Evolutionary conservation across 2,329 filamentous ascomycete species (phyloP).

Genomic region (Knufia fluminis): DNA sequence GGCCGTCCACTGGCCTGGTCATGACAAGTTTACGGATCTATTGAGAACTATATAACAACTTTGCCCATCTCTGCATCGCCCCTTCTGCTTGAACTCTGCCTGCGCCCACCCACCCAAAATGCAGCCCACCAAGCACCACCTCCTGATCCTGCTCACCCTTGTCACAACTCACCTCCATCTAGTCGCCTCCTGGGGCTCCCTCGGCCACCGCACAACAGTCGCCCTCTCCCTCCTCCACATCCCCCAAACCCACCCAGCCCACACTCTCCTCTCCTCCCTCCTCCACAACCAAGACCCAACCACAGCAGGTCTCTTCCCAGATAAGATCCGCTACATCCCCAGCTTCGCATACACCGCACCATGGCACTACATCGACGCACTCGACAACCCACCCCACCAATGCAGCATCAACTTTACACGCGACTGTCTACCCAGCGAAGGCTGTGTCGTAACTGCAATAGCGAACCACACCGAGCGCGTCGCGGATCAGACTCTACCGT

Average conservation of each 20-base stretch:
- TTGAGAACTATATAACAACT: too few species aligned
- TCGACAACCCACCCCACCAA: conserved; percentile 16
- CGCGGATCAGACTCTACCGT: conserved; percentile 27
- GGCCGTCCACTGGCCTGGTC: not conserved
- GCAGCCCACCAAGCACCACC: not conserved
- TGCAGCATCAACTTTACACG: conserved; percentile 30
- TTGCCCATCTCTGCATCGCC: too few species aligned
- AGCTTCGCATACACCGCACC: conserved; percentile 18
- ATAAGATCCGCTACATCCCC: conserved; percentile 22
- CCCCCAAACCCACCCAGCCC: conserved; percentile 11
- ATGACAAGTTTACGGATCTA: too few species aligned
- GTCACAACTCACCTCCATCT: conserved; percentile 5
- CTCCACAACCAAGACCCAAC: conserved; percentile 23
- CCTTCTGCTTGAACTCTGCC: not conserved
- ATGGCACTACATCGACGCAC: conserved; percentile 24
- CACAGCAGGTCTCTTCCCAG: conserved; percentile 22
- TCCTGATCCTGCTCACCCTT: not conserved
- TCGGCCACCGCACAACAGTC: conserved; percentile 48
- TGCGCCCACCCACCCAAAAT: not conserved
- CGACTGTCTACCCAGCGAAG: conserved; percentile 37
- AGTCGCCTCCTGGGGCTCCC: conserved; percentile 36
- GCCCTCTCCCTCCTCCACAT: conserved; percentile 37
- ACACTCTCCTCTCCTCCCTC: conserved; percentile 15
- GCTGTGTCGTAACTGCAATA: conserved; percentile 45
- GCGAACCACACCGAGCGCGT: conserved; percentile 40